Conservation (phyloP, 305 asterid species). For the Fraxinus sp. region DNA sequence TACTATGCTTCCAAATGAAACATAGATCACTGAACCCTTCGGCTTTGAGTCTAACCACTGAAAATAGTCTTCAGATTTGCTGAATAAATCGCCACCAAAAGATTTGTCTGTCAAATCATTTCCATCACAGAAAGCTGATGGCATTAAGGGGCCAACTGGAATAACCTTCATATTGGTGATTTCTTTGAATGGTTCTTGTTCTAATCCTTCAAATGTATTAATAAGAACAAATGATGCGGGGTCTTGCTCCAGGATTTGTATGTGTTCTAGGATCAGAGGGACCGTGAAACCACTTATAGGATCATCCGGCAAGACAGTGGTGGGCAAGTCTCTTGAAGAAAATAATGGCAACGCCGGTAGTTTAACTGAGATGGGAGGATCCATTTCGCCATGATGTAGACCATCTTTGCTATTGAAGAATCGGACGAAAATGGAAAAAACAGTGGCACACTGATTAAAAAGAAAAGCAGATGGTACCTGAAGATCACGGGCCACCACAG, state of each 20-base stretch:
- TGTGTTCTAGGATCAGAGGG: not conserved
- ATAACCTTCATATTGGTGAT: slow-evolving; percentile 23
- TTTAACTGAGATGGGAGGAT: slow-evolving; percentile 18
- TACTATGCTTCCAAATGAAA: slow-evolving; percentile 56
- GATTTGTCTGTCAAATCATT: slow-evolving; percentile 33
- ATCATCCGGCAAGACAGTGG: not conserved
- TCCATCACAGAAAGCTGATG: slow-evolving; percentile 40
- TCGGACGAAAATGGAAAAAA: slow-evolving; percentile 38
- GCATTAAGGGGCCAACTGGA: slow-evolving; percentile 55
- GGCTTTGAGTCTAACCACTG: slow-evolving; percentile 44
- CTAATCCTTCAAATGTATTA: slow-evolving; percentile 49
- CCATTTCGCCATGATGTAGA: slow-evolving; percentile 2
- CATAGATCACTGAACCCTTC: slow-evolving; percentile 46
- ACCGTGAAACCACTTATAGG: not conserved
- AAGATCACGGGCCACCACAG: slow-evolving; percentile 44
- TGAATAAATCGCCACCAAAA: slow-evolving; percentile 46
- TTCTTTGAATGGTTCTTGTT: slow-evolving; percentile 31
- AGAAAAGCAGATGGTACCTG: slow-evolving; percentile 46
- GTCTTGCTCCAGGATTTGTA: not conserved
- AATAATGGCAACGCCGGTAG: slow-evolving; percentile 45
- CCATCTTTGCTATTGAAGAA: slow-evolving; percentile 34
- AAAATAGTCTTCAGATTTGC: slow-evolving; percentile 26
- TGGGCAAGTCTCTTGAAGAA: slow-evolving; percentile 20
- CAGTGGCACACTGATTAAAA: slow-evolving; percentile 44
- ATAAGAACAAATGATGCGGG: slow-evolving; percentile 19